These are phyloP conservation scores for Hibiscus mutabilis DNA, from an alignment of 345 rosid genomes.

Conservation along the genomic window DNA sequence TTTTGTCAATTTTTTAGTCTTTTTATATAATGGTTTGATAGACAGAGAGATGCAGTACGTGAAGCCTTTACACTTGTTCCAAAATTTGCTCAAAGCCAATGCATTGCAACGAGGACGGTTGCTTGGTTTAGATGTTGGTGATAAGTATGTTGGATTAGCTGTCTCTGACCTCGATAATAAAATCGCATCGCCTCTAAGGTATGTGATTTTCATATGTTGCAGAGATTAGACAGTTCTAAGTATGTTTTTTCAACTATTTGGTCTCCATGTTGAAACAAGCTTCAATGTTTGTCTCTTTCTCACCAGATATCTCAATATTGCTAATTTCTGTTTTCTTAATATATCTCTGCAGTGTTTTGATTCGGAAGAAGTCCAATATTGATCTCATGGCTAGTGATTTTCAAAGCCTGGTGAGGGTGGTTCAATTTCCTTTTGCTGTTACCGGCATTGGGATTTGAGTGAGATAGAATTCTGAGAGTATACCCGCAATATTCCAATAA, in stretches of 20 bases:
- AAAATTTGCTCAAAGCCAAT: slow-evolving; percentile 35
- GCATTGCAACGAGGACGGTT: slow-evolving; percentile 31
- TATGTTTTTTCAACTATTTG: not conserved
- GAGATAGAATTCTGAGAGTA: not conserved
- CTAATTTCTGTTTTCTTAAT: not conserved
- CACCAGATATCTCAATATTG: not conserved
- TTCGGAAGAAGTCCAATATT: slow-evolving; percentile 58
- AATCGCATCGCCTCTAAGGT: slow-evolving; percentile 72
- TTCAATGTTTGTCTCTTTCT: too few species aligned
- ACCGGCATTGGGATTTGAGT: not conserved
- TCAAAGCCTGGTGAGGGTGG: slow-evolving; percentile 49
- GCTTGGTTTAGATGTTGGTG: slow-evolving; percentile 86
- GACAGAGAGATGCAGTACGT: slow-evolving; percentile 56
- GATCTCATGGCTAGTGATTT: slow-evolving; percentile 65
- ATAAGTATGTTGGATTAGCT: slow-evolving; percentile 79
- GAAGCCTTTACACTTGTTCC: slow-evolving; percentile 50
- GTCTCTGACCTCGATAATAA: slow-evolving; percentile 46
- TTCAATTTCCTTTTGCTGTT: not conserved
- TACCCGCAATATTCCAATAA: not conserved
- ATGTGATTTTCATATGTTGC: not conserved
- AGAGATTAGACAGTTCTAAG: not conserved
- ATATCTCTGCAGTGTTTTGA: slow-evolving; percentile 52
- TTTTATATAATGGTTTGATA: not conserved
- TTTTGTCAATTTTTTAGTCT: not conserved
- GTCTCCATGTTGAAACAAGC: not conserved